Conservation (phyloP, 371 early-diverging fungal species). For the Mucor sp. region DNA sequence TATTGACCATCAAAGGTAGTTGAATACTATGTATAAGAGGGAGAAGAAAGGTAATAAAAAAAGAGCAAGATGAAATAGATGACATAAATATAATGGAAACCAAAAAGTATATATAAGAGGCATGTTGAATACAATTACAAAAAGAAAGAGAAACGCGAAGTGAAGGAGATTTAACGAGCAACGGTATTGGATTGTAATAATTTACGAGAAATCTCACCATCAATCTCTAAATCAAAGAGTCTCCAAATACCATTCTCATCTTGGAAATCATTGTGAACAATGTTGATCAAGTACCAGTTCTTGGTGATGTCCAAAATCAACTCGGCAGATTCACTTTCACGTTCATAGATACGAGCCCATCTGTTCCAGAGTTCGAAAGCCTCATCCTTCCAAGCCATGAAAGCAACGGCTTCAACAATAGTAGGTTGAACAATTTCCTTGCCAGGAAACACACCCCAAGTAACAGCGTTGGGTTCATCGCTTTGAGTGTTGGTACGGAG, state of each 20-base stretch:
- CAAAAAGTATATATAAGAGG: conserved; percentile 8
- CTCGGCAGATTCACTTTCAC: conserved; percentile 56
- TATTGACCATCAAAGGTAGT: conserved; percentile 15
- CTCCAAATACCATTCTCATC: conserved; percentile 71
- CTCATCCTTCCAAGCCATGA: conserved; percentile 98
- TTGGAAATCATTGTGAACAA: conserved; percentile 95
- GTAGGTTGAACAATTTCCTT: conserved; percentile 98
- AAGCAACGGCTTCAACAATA: conserved; percentile 89
- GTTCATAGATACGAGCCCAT: conserved; percentile 84
- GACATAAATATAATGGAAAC: conserved; percentile 1
- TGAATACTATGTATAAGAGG: conserved; percentile 11
- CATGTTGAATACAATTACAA: conserved; percentile 27
- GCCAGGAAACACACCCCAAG: conserved; percentile 99
- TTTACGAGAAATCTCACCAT: conserved; percentile 33
- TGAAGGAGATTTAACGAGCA: conserved; percentile 9
- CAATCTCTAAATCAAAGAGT: conserved; percentile 61
- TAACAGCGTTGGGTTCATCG: conserved; percentile 94
- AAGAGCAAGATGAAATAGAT: neutral
- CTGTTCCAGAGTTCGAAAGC: conserved; percentile 94
- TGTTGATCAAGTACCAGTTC: conserved; percentile 90
- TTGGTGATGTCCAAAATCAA: conserved; percentile 71
- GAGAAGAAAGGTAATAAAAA: neutral
- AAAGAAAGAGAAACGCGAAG: neutral
- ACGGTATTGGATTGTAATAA: conserved; percentile 9
- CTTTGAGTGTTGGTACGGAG: conserved; percentile 82